A percentile compares a stretch with the other conserved stretches of the same genome.
These are phyloP conservation scores for Corylus avellana DNA, from an alignment of 306 rosid genomes.

Conservation along the genomic window DNA sequence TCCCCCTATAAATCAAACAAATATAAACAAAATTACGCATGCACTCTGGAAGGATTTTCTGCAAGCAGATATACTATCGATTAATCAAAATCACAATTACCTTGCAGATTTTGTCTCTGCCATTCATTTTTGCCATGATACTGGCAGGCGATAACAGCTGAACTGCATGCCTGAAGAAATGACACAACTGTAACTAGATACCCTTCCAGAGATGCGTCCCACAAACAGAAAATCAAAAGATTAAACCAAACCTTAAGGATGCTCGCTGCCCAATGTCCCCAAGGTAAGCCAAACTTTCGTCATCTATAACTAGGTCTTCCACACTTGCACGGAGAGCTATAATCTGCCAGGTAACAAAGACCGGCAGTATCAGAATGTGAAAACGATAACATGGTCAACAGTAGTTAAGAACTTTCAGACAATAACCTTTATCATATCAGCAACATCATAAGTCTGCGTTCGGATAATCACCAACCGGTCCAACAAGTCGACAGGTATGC, in stretches of 20 bases:
- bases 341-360: conserved; percentile 52
- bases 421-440: conserved; percentile 89
- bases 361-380: conserved; percentile 16
- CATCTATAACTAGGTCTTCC: conserved; percentile 81
- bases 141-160: conserved; percentile 91
- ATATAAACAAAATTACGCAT: background rate
- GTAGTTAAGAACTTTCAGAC: background rate
- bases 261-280: conserved; percentile 83
- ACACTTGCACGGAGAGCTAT: conserved; percentile 92
- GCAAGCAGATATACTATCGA: background rate
- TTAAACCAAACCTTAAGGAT: conserved; percentile 66
- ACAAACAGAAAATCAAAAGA: conserved; percentile 25
- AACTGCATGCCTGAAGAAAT: conserved; percentile 72
- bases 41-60: background rate
- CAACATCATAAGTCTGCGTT: conserved; percentile 80
- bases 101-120: conserved; percentile 89
- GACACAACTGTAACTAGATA: conserved; percentile 16
- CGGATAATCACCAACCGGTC: conserved; percentile 88
- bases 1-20: conserved; percentile 57
- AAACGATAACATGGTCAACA: background rate
- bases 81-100: conserved; percentile 39
- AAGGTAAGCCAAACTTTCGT: conserved; percentile 89
- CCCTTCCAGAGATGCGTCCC: conserved; percentile 13
- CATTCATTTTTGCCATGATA: conserved; percentile 87
- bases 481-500: conserved; percentile 92